Evolutionary conservation across 306 rosid genomes (phyloP).

Genomic region (Medicago lupulina): DNA sequence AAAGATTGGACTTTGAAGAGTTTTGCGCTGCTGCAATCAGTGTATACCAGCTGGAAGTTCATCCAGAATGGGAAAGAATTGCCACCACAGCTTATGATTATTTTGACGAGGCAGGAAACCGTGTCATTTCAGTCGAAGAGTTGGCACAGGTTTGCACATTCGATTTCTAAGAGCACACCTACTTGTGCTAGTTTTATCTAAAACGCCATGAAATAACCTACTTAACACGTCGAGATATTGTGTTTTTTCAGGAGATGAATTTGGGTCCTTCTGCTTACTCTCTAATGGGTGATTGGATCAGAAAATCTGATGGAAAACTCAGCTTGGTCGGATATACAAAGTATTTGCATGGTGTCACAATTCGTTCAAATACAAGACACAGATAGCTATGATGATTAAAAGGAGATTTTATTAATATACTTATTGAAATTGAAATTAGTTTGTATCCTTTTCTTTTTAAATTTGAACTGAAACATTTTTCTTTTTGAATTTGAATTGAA

Average conservation of each 20-base stretch:
- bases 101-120: constrained; percentile 82
- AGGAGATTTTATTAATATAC: constrained; percentile 21
- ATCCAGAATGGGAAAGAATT: constrained; percentile 81
- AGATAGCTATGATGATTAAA: constrained; percentile 50
- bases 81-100: constrained; percentile 69
- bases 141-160: constrained; percentile 77
- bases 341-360: constrained; percentile 88
- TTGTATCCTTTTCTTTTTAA: constrained; percentile 35
- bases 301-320: constrained; percentile 84
- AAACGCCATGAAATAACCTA: constrained; percentile 2
- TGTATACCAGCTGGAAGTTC: constrained; percentile 90
- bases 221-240: constrained; percentile 28
- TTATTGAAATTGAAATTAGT: constrained; percentile 56
- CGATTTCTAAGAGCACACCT: constrained; percentile 25
- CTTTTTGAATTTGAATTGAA: constrained; percentile 34
- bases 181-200: neutral
- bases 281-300: constrained; percentile 85
- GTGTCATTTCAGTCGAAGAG: constrained; percentile 79
- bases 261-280: constrained; percentile 74
- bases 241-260: constrained; percentile 81
- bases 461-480: constrained; percentile 37
- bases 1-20: constrained; percentile 85
- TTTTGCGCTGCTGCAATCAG: constrained; percentile 91
- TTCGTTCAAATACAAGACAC: constrained; percentile 77
- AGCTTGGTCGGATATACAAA: constrained; percentile 82